Conservation (phyloP, 495 filamentous ascomycete genomes). For the Lentithecium fluviatile region DNA sequence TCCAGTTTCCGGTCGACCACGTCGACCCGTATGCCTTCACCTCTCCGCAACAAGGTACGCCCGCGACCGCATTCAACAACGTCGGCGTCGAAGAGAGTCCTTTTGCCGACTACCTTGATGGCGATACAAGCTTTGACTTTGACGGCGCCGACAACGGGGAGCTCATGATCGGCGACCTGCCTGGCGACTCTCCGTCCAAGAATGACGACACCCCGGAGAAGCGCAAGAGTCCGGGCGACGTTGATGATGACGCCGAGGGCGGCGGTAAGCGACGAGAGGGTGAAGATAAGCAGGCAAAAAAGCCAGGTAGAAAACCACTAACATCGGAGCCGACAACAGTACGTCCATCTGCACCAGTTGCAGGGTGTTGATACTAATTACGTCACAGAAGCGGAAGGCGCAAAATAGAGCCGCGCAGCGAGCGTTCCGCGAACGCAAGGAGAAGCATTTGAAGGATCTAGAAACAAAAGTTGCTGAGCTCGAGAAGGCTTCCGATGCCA, state of each 20-base stretch:
- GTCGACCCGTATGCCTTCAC: slow-evolving; percentile 30
- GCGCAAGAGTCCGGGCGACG: slow-evolving; percentile 71
- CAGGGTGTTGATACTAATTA: slow-evolving; percentile 46
- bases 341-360: slow-evolving; percentile 46
- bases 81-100: slow-evolving; percentile 68
- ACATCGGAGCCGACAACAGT: slow-evolving; percentile 95
- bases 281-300: slow-evolving; percentile 78
- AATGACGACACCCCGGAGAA: slow-evolving; percentile 77
- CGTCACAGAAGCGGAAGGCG: slow-evolving; percentile 88
- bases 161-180: slow-evolving; percentile 75
- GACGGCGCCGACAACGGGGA: slow-evolving; percentile 51
- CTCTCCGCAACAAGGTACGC: slow-evolving; percentile 51
- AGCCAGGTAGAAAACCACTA: slow-evolving; percentile 92
- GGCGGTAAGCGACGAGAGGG: slow-evolving; percentile 79
- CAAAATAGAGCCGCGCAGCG: slow-evolving; percentile 96
- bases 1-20: slow-evolving; percentile 26
- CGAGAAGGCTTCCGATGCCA: slow-evolving; percentile 77
- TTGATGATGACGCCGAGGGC: slow-evolving; percentile 52
- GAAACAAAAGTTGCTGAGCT: slow-evolving; percentile 92
- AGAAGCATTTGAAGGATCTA: slow-evolving; percentile 93
- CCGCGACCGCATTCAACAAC: slow-evolving; percentile 48
- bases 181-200: slow-evolving; percentile 55
- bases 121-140: slow-evolving; percentile 63
- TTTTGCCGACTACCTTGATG: slow-evolving; percentile 75
- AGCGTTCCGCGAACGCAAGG: slow-evolving; percentile 96